Percentiles rank a stretch among this genome's conserved stretches.
These are phyloP conservation scores for Phytophthora pinifolia DNA, from an alignment of 352 stramenopile genomes.

Conservation along the genomic window DNA sequence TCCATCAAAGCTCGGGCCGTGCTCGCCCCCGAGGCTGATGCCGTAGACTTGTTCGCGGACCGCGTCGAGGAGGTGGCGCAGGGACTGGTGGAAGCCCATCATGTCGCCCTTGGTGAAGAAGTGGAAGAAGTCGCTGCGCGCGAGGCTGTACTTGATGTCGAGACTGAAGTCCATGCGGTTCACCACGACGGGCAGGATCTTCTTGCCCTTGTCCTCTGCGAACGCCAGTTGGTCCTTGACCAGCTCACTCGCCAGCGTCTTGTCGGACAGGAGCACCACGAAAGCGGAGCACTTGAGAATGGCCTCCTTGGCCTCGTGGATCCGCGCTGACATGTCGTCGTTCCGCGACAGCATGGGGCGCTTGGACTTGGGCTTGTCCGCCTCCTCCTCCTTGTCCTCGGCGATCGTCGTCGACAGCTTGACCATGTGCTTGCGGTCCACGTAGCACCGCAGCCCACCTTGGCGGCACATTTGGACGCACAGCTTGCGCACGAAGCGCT, in stretches of 20 bases:
- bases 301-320: slow-evolving; percentile 80
- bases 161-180: slow-evolving; percentile 66
- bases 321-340: slow-evolving; percentile 66
- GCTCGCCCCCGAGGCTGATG: slow-evolving; percentile 39
- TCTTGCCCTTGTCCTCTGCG: slow-evolving; percentile 84
- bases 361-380: slow-evolving; percentile 10
- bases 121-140: slow-evolving; percentile 77
- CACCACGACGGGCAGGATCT: slow-evolving; percentile 72
- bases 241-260: slow-evolving; percentile 69
- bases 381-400: slow-evolving; percentile 31
- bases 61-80: slow-evolving; percentile 54
- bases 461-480: slow-evolving; percentile 70
- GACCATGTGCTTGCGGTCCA: slow-evolving; percentile 51
- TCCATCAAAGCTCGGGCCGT: slow-evolving; percentile 2
- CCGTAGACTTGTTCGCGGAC: slow-evolving; percentile 72
- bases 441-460: slow-evolving; percentile 65
- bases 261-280: slow-evolving; percentile 71
- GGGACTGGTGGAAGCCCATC: slow-evolving; percentile 67
- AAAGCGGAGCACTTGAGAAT: slow-evolving; percentile 84
- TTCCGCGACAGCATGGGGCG: slow-evolving; percentile 20
- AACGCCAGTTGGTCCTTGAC: slow-evolving; percentile 83
- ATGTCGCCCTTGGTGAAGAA: slow-evolving; percentile 82
- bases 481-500: slow-evolving; percentile 69
- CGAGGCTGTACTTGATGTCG: slow-evolving; percentile 81
- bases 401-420: slow-evolving; percentile 28